These are phyloP conservation scores for Phallus indusiatus DNA, from an alignment of 768 basidiomycete genomes.

Conservation along the genomic window DNA sequence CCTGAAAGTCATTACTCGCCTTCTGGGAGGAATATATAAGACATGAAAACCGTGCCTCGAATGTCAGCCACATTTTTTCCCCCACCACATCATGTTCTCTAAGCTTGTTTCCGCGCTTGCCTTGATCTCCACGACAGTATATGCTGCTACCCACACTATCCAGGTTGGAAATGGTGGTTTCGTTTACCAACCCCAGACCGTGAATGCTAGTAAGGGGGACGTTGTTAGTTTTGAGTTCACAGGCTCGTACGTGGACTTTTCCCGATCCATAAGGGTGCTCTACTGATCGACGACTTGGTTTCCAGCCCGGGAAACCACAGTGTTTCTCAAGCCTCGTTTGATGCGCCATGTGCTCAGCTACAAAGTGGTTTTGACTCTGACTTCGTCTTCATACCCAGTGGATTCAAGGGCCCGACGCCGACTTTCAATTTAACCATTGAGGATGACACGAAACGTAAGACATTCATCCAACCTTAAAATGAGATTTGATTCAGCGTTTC, in stretches of 20 bases:
- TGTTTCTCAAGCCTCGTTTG: slow-evolving; percentile 42
- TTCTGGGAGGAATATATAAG: background rate
- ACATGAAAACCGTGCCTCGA: background rate
- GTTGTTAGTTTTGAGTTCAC: slow-evolving; percentile 41
- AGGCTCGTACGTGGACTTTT: slow-evolving; percentile 28
- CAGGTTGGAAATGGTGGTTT: slow-evolving; percentile 15
- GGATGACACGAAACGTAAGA: slow-evolving; percentile 35
- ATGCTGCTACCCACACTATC: background rate
- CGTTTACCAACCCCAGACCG: slow-evolving; percentile 35
- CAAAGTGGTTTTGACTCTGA: slow-evolving; percentile 48
- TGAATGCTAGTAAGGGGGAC: slow-evolving; percentile 35
- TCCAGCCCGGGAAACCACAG: slow-evolving; percentile 42
- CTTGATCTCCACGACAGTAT: background rate
- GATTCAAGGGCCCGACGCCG: slow-evolving; percentile 21
- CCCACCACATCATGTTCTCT: background rate
- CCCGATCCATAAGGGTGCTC: background rate
- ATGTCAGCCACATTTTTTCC: background rate
- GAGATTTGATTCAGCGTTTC: slow-evolving; percentile 1
- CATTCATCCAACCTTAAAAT: background rate
- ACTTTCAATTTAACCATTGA: slow-evolving; percentile 45
- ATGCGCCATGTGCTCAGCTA: slow-evolving; percentile 34
- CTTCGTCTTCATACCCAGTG: slow-evolving; percentile 31
- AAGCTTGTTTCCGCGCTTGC: background rate
- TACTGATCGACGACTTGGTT: too few relatives aligned
- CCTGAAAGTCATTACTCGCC: background rate